Evolutionary conservation across 495 filamentous ascomycete species (phyloP).

Genomic region (Penicillium lagena): DNA sequence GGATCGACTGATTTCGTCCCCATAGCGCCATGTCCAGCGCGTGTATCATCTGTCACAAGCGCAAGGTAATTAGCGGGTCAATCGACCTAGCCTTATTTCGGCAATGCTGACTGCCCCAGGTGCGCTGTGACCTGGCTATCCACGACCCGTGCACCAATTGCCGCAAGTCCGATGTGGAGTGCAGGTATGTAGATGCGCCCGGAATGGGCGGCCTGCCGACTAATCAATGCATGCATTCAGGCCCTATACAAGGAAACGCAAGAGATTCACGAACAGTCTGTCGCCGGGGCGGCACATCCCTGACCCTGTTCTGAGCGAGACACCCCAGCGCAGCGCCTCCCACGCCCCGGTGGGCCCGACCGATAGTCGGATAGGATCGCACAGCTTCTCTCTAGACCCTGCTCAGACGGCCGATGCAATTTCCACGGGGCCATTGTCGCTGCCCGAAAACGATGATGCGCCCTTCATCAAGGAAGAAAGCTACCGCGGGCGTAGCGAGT

Average conservation of each 20-base stretch:
- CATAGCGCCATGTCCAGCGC: slow-evolving; percentile 17
- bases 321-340: slow-evolving; percentile 10
- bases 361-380: slow-evolving; percentile 1
- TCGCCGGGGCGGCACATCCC: slow-evolving; percentile 13
- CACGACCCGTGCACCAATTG: slow-evolving; percentile 26
- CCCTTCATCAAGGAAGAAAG: slow-evolving; percentile 22
- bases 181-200: slow-evolving; percentile 10
- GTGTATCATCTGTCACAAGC: slow-evolving; percentile 25
- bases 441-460: slow-evolving; percentile 7
- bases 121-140: slow-evolving; percentile 20
- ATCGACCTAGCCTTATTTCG: too few species aligned
- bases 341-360: slow-evolving; percentile 3
- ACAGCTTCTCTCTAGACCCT: not conserved
- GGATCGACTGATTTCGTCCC: too few species aligned
- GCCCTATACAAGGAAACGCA: slow-evolving; percentile 23
- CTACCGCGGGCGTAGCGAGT: slow-evolving; percentile 24
- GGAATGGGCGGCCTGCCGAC: not conserved
- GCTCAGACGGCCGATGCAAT: slow-evolving; percentile 2
- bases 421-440: not conserved
- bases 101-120: slow-evolving; percentile 9
- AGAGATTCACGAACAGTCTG: slow-evolving; percentile 23
- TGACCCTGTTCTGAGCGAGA: slow-evolving; percentile 10
- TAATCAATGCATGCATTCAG: slow-evolving; percentile 1
- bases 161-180: slow-evolving; percentile 20
- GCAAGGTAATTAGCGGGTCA: slow-evolving; percentile 10